These are phyloP conservation scores for Aspergillus egyptiacus DNA, from an alignment of 495 filamentous ascomycete species.

Conservation along the genomic window DNA sequence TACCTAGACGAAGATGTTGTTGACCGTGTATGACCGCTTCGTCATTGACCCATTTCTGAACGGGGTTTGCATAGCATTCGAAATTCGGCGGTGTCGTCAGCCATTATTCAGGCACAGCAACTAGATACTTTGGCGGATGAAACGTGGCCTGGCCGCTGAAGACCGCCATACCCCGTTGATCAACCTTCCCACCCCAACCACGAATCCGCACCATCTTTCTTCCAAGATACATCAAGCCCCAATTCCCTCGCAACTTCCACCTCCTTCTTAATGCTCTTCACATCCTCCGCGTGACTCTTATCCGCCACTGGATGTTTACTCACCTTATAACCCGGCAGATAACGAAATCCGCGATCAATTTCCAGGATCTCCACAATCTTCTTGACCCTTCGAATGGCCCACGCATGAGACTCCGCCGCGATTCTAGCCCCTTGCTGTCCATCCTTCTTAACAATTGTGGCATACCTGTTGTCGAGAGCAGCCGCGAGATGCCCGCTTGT, in stretches of 20 bases:
- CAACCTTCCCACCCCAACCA: constrained; percentile 43
- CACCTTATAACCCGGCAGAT: constrained; percentile 41
- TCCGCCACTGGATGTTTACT: constrained; percentile 31
- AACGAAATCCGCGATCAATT: constrained; percentile 52
- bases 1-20: too few relatives aligned
- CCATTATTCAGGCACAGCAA: constrained; percentile 46
- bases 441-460: constrained; percentile 46
- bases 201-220: constrained; percentile 30
- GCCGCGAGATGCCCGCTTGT: constrained; percentile 51
- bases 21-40: too few relatives aligned
- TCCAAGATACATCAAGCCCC: constrained; percentile 38
- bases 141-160: constrained; percentile 50
- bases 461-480: constrained; percentile 47
- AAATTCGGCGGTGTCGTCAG: constrained; percentile 47
- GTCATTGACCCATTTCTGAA: too few relatives aligned
- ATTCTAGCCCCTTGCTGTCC: constrained; percentile 40
- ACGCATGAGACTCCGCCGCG: constrained; percentile 50
- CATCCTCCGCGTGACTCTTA: constrained; percentile 36
- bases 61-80: constrained; percentile 37
- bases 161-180: constrained; percentile 46
- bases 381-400: constrained; percentile 46
- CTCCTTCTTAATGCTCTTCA: constrained; percentile 33
- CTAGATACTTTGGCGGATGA: constrained; percentile 51
- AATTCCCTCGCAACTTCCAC: constrained; percentile 35
- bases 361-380: constrained; percentile 41